Evolutionary conservation across 257 asterid genomes (phyloP).

Genomic region (Solanum bukasovii): DNA sequence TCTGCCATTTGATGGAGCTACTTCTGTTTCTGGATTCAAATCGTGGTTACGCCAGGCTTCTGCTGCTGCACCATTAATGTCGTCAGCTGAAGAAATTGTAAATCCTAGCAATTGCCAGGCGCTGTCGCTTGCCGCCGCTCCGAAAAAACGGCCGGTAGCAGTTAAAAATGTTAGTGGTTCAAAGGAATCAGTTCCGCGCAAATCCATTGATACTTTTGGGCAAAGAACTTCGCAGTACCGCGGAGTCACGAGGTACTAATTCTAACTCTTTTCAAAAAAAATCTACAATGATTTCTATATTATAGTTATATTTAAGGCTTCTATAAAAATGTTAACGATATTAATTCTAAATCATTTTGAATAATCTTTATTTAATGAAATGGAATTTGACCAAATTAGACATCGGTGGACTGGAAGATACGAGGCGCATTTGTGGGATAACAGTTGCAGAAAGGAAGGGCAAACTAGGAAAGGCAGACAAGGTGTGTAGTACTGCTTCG

Average conservation of each 20-base stretch:
- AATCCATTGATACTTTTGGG: slow-evolving; percentile 71
- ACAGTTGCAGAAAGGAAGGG: slow-evolving; percentile 79
- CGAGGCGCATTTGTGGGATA: slow-evolving; percentile 88
- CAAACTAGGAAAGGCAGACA: slow-evolving; percentile 89
- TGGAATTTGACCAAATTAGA: slow-evolving; percentile 16
- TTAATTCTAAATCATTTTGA: background rate
- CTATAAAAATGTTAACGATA: background rate
- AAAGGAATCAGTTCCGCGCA: slow-evolving; percentile 40
- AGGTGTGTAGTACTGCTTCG: slow-evolving; percentile 20
- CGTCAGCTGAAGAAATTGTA: slow-evolving; percentile 11
- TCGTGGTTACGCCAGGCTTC: slow-evolving; percentile 40
- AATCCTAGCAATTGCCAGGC: slow-evolving; percentile 20
- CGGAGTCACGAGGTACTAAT: slow-evolving; percentile 65
- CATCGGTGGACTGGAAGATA: slow-evolving; percentile 91
- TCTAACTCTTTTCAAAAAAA: background rate
- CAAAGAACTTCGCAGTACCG: slow-evolving; percentile 84
- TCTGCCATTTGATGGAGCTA: slow-evolving; percentile 22
- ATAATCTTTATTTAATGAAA: background rate
- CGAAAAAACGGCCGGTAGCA: slow-evolving; percentile 33
- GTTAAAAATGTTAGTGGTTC: slow-evolving; percentile 4
- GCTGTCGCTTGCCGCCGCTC: slow-evolving; percentile 40
- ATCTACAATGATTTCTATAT: background rate
- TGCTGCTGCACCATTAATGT: slow-evolving; percentile 9
- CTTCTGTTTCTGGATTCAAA: slow-evolving; percentile 35
- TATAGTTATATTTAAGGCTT: background rate